A percentile compares a stretch with the other conserved stretches of the same genome.
Conservation (phyloP, 2,329 filamentous ascomycete genomes). For the Cadophora gregata region DNA sequence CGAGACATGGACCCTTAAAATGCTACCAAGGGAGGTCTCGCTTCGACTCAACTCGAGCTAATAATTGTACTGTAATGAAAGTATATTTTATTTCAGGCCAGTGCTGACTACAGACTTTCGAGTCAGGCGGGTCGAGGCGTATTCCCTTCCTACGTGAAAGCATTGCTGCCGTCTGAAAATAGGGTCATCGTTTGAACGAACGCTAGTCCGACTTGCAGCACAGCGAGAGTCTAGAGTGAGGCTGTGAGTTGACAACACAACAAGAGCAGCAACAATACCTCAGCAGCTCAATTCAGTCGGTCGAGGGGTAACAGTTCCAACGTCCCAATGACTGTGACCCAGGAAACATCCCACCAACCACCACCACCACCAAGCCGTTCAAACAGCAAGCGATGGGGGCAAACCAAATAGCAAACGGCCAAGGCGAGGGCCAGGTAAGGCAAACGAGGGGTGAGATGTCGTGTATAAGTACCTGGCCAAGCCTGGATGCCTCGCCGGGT, state of each 20-base stretch:
- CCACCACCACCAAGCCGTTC: conserved; percentile 15
- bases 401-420: background rate
- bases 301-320: conserved; percentile 3
- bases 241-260: conserved; percentile 25
- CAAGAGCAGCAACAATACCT: conserved; percentile 6
- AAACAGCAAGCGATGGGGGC: conserved; percentile 1
- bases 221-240: conserved; percentile 14
- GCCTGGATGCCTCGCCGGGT: conserved; percentile 1
- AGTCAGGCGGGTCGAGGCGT: background rate
- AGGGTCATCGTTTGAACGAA: conserved; percentile 19
- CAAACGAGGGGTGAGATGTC: conserved; percentile 10
- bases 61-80: background rate
- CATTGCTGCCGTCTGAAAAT: conserved; percentile 22
- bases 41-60: background rate
- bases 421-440: background rate
- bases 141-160: conserved; percentile 13
- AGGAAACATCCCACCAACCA: conserved; percentile 13
- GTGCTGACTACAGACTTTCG: conserved; percentile 21
- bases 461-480: no score
- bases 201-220: conserved; percentile 1
- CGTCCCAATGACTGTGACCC: conserved; percentile 3
- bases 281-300: background rate
- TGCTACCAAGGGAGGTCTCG: background rate
- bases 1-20: conserved; percentile 4
- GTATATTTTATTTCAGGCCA: conserved; percentile 16